Evolutionary conservation across 495 filamentous ascomycete genomes (phyloP).

Genomic region (Neurospora sp.): DNA sequence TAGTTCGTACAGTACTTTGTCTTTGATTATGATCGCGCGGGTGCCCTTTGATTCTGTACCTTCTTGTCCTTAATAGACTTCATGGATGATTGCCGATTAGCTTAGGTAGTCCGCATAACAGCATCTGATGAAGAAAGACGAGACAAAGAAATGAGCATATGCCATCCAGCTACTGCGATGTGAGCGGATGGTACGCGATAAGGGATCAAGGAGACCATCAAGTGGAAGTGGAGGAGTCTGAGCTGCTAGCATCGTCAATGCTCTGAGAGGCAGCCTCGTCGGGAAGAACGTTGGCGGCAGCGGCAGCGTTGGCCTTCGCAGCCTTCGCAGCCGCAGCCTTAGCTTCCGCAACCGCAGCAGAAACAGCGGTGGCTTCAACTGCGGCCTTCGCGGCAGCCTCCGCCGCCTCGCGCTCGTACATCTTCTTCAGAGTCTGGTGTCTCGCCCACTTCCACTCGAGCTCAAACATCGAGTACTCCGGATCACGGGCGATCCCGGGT

Average conservation of each 20-base stretch:
- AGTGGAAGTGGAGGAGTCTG: neutral
- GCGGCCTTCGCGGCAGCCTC: neutral
- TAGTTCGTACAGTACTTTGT: too few relatives aligned
- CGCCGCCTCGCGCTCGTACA: neutral
- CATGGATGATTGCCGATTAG: too few relatives aligned
- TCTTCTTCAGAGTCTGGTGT: neutral
- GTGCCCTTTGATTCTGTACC: too few relatives aligned
- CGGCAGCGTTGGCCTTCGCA: neutral
- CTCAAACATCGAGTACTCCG: neutral
- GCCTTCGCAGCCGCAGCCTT: neutral
- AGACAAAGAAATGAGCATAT: neutral
- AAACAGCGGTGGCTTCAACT: neutral
- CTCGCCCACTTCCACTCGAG: neutral
- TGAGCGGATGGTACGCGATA: neutral
- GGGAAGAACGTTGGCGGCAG: neutral
- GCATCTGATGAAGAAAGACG: too few relatives aligned
- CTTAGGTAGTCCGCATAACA: too few relatives aligned
- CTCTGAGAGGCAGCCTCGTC: neutral
- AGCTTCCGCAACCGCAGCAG: neutral
- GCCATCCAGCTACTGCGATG: neutral
- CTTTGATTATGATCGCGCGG: too few relatives aligned
- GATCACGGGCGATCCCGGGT: neutral
- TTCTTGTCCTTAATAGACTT: too few relatives aligned
- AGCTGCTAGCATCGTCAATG: neutral
- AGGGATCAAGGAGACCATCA: neutral